Evolutionary conservation across 495 filamentous ascomycete species (phyloP).

Genomic region (Ascodesmis nigricans): DNA sequence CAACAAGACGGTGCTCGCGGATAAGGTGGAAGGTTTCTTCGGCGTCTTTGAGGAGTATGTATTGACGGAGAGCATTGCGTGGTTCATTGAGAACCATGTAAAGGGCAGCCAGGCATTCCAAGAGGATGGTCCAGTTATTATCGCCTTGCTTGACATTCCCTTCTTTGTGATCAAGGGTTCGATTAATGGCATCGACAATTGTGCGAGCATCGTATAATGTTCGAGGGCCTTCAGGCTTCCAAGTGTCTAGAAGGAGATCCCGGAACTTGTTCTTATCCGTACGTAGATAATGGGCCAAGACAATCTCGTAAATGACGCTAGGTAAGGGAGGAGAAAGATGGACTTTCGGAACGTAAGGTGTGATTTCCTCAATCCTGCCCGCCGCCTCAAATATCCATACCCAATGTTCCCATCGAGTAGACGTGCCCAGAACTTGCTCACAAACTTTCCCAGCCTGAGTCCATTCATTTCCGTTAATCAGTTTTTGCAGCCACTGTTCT

Average conservation of each 20-base stretch:
- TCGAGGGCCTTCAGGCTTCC: constrained; percentile 41
- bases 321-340: constrained; percentile 58
- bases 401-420: constrained; percentile 82
- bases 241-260: constrained; percentile 50
- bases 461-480: constrained; percentile 56
- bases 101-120: constrained; percentile 61
- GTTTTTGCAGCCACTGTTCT: constrained; percentile 75
- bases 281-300: constrained; percentile 67
- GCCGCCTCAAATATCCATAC: constrained; percentile 72
- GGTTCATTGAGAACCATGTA: constrained; percentile 58
- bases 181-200: constrained; percentile 48
- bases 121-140: constrained; percentile 49
- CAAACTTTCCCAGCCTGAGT: constrained; percentile 49
- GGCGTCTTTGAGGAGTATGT: constrained; percentile 75
- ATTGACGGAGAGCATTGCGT: constrained; percentile 64
- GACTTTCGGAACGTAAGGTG: constrained; percentile 52
- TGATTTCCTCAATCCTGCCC: constrained; percentile 70
- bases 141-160: constrained; percentile 31
- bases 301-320: constrained; percentile 60
- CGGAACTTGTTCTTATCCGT: constrained; percentile 44
- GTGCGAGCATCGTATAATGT: constrained; percentile 47
- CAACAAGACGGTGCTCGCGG: constrained; percentile 59
- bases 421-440: constrained; percentile 55
- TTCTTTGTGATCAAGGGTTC: constrained; percentile 48
- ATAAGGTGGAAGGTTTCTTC: constrained; percentile 73